phyloP scores from a whole-genome alignment of 331 rosid genomes.

The Rhamnella rubrinervis region DNA sequence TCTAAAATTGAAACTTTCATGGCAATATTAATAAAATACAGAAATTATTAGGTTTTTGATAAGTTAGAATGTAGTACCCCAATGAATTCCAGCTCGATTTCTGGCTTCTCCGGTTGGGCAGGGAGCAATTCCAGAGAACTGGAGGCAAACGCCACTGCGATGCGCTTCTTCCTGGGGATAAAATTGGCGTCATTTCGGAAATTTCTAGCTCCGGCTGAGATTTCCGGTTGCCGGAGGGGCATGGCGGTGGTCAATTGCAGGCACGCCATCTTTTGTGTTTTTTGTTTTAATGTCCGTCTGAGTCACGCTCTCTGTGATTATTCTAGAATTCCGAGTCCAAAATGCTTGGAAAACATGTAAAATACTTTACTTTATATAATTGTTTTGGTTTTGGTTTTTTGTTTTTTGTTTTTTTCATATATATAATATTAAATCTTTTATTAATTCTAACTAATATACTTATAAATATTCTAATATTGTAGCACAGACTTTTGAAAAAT shows the following conservation, averaged over 20 bases:
- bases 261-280: constrained; percentile 43
- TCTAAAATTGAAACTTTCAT: not conserved
- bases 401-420: too few species aligned
- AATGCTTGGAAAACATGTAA: too few species aligned
- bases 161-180: constrained; percentile 28
- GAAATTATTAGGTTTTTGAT: not conserved
- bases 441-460: too few species aligned
- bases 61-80: constrained; percentile 40
- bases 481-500: too few species aligned
- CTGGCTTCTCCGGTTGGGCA: constrained; percentile 39
- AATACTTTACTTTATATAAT: too few species aligned
- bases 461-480: too few species aligned
- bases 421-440: too few species aligned
- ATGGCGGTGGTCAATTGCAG: constrained; percentile 33
- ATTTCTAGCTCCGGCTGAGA: constrained; percentile 14
- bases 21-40: not conserved
- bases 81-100: constrained; percentile 76
- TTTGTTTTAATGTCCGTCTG: not conserved
- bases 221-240: constrained; percentile 31
- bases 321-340: not conserved
- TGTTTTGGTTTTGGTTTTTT: too few species aligned
- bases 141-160: constrained; percentile 30
- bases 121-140: constrained; percentile 28
- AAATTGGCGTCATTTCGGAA: not conserved
- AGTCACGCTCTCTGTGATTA: not conserved